Evolutionary conservation across 2,329 filamentous ascomycete genomes (phyloP), one percentile per base, ranked within the genome.

Genomic region (Apiospora phragmitis): DNA sequence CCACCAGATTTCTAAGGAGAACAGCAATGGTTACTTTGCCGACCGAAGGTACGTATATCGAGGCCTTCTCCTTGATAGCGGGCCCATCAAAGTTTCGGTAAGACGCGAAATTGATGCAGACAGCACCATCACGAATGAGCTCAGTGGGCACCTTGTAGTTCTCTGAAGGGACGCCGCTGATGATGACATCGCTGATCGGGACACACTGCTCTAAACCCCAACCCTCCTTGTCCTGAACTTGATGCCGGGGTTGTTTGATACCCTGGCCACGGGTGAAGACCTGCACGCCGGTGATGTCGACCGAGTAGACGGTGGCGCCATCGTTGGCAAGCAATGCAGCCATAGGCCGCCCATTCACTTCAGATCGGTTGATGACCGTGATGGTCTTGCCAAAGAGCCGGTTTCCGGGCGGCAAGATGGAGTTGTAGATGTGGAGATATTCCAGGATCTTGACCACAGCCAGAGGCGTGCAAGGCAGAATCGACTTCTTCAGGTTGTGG

Each of bases 51-150:
- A 98, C 95, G 77, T 98, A 99, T 77, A 99, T 97, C 6, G 94
- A 94, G 1, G 96, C 96, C 85, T 95, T 97, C 81, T 98, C 93
- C 84, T 97, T 98, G 75, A 98, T 91, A 66, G 93, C 93, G 0
- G 92, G 91, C 1, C 87, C 88, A 72, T 92, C 91, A 82, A 98
- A 98, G 84, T 99, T 98, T 85, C 95, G 94, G 82, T 93, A 94
- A 68, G 94, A 97, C 9, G 94, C 97, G 81, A 99, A 98, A 84
- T 99, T 99, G 85, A 99, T 95, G 86, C 96, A 99, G n/a, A 97
- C 94, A 41, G 94, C 95, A 66, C 96, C 96, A 70, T 97, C 93
- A 65, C 94, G 90, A 77, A 99, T 86, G 73, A 96, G 85, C 68
- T 93, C 89, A 4, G 92, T 92, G 7, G 95, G 93, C 35, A 99